A percentile compares a stretch with the other conserved stretches of the same genome.
Evolutionary conservation across 257 asterid genomes (phyloP).

Genomic region (Solanum piurae): DNA sequence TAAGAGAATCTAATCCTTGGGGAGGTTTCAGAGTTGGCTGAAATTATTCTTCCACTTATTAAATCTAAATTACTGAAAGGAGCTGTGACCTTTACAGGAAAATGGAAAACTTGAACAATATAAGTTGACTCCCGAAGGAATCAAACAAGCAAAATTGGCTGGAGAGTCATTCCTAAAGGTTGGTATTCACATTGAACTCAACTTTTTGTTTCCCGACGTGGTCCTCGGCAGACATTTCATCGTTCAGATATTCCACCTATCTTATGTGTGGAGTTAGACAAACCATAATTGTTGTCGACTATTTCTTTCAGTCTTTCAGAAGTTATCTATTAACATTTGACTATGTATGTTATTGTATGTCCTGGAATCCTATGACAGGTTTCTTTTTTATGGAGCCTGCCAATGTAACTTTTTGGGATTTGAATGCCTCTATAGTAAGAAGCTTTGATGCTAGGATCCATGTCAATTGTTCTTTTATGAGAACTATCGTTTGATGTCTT

Average conservation of each 20-base stretch:
- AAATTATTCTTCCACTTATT: not conserved
- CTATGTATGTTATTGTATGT: not conserved
- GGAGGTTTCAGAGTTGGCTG: not conserved
- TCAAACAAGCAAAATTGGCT: slow-evolving; percentile 71
- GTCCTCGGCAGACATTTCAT: not conserved
- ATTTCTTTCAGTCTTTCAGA: not conserved
- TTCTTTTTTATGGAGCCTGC: not conserved
- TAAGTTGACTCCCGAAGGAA: slow-evolving; percentile 72
- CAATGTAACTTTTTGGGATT: not conserved
- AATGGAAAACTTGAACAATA: slow-evolving; percentile 73
- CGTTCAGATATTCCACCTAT: not conserved
- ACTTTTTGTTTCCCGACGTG: not conserved
- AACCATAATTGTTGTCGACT: not conserved
- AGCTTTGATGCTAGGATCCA: not conserved
- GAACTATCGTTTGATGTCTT: not conserved
- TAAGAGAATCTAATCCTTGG: not conserved
- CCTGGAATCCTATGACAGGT: not conserved
- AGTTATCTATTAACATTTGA: not conserved
- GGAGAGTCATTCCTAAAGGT: slow-evolving; percentile 71
- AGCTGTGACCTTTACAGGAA: slow-evolving; percentile 29
- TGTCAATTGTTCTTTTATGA: not conserved
- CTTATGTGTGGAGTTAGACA: not conserved
- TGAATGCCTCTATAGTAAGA: not conserved
- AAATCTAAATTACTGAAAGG: not conserved
- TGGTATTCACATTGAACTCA: not conserved